Evolutionary conservation across 2,329 filamentous ascomycete species (phyloP), one percentile per base, ranked within the genome.

Genomic region (Diplodia sapinea): DNA sequence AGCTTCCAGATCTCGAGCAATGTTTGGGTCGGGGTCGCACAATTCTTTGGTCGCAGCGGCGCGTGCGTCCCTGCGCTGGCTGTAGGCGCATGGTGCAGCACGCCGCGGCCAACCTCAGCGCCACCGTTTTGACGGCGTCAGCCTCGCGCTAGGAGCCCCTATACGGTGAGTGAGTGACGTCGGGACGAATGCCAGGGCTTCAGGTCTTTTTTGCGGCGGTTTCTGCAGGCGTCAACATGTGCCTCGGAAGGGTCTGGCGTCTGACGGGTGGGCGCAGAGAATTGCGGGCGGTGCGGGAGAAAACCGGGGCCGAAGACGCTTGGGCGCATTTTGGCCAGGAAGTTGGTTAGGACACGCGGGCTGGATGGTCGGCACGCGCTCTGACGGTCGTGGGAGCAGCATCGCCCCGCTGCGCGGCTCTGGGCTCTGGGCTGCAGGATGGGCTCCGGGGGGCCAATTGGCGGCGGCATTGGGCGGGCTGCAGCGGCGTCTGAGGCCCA

Each of bases 221-320:
- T 43, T 59, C 55, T 43, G 23, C 38, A 31, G 33, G 20, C 36
- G 43, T 17, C 13, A 33, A 29, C 59, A 49, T 49, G 59, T 33
- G 59, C 3, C 59, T 47, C 38, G 47, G 47, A 13, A 63, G 59
- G 59, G 43, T 63, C 59, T 63, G 59, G 59, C 29, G 57, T 43
- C 57, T 17, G 12, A 17, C 26, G 43, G 40, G 38, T n/a, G 43
- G 55, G 38, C 55, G 38, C 55, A 51, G 29, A 36, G 59, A 63
- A 63, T 51, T 50, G 43, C 59, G 59, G 43, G 43, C 43, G 43
- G 59, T 51, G 57, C 38, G 26, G 57, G 57, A 61, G 57, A 63
- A 63, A 63, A 51, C 47, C 59, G 59, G 59, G 59, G 59, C 59
- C 59, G 57, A 17, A 31, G 54, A 13, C 59, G 59, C 59, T 51